A percentile compares a stretch with the other conserved stretches of the same genome.
Evolutionary conservation across 2,329 filamentous ascomycete species (phyloP).

Genomic region (Penicillium sp.): DNA sequence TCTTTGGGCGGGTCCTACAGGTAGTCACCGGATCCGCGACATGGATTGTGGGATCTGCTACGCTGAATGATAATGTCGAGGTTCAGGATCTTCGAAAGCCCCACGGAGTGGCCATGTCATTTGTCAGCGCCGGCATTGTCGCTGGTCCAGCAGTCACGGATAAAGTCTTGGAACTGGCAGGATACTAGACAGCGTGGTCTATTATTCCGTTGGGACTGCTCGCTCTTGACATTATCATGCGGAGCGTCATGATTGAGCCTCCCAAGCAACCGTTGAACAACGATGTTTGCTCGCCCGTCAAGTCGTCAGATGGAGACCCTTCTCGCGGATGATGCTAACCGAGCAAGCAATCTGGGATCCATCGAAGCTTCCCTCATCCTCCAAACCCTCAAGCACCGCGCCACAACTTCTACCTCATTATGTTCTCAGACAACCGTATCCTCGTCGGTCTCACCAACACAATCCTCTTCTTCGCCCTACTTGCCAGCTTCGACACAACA

Average conservation of each 20-base stretch:
- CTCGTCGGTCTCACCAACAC: conserved; percentile 17
- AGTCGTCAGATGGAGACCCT: no score
- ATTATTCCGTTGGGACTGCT: conserved; percentile 24
- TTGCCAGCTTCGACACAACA: conserved; percentile 29
- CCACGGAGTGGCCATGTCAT: conserved; percentile 22
- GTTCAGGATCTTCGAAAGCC: conserved; percentile 27
- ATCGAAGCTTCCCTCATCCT: no score
- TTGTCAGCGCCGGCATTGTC: conserved; percentile 23
- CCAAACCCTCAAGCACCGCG: no score
- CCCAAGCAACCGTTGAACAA: no score
- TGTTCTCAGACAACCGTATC: conserved; percentile 22
- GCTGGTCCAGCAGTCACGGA: conserved; percentile 27
- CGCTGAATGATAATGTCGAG: conserved; percentile 24
- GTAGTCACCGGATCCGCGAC: conserved; percentile 24
- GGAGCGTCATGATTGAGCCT: conserved; percentile 32
- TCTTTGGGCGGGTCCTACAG: conserved; percentile 31
- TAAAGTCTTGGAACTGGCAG: conserved; percentile 24
- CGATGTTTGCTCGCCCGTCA: no score
- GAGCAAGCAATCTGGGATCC: no score
- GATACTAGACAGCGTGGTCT: conserved; percentile 32
- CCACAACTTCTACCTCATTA: conserved; percentile 23
- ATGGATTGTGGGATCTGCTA: conserved; percentile 34
- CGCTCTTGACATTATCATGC: conserved; percentile 28
- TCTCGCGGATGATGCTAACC: no score
- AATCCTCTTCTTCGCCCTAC: conserved; percentile 17